phyloP scores from a whole-genome alignment of 2,329 filamentous ascomycete genomes.

The Talaromyces amestolkiae region DNA sequence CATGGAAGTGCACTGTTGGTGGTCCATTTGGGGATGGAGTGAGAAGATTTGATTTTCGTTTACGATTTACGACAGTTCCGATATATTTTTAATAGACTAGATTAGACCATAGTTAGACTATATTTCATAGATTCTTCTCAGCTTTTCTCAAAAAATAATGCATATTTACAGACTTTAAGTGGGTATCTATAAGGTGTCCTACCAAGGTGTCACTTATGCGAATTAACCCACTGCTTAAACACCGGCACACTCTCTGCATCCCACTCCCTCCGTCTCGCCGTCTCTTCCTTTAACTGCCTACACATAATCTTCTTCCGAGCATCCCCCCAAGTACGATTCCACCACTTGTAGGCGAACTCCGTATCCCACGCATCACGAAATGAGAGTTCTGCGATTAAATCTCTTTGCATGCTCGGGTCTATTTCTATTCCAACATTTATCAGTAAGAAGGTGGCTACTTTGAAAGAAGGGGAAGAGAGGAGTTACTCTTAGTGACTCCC shows the following conservation, averaged over 20 bases:
- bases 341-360: constrained; percentile 8
- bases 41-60: constrained; percentile 30
- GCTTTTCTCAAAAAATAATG: background rate
- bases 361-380: constrained; percentile 15
- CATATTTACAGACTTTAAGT: background rate
- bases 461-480: no score
- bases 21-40: constrained; percentile 48
- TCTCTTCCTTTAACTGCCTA: constrained; percentile 9
- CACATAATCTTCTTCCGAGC: background rate
- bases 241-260: background rate
- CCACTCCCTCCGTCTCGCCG: constrained; percentile 9
- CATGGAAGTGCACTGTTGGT: constrained; percentile 47
- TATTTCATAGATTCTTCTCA: background rate
- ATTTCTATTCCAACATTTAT: background rate
- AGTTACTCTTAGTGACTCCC: constrained; percentile 3
- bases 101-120: constrained; percentile 4
- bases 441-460: background rate
- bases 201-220: background rate
- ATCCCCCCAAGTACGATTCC: background rate
- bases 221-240: background rate
- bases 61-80: constrained; percentile 1
- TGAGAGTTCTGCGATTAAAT: background rate
- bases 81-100: background rate
- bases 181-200: background rate
- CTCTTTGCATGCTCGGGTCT: background rate